phyloP scores from a whole-genome alignment of 345 rosid genomes.

The Lepidium didymum region DNA sequence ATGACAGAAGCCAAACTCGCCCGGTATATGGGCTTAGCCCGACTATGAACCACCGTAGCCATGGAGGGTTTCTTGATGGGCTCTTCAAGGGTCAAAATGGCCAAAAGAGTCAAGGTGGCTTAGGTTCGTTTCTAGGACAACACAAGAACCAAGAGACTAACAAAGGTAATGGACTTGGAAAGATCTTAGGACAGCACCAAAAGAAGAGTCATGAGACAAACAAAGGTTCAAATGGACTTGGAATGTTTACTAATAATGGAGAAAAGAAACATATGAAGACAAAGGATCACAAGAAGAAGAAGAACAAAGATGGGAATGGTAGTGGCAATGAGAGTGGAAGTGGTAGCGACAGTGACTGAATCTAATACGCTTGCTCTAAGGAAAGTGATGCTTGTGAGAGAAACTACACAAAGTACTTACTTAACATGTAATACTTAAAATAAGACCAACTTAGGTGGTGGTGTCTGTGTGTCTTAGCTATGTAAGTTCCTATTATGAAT shows the following conservation, averaged over 20 bases:
- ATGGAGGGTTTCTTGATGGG: conserved; percentile 24
- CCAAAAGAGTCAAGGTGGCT: background rate
- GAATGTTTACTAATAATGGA: conserved; percentile 24
- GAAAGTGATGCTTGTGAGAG: background rate
- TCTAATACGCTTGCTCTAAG: background rate
- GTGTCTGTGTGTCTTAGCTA: conserved; percentile 4
- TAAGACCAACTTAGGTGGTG: conserved; percentile 11
- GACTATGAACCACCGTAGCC: conserved; percentile 20
- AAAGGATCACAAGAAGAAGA: conserved; percentile 20
- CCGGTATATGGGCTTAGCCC: conserved; percentile 20
- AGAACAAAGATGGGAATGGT: conserved; percentile 14
- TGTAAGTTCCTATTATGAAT: conserved; percentile 8
- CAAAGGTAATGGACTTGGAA: conserved; percentile 12
- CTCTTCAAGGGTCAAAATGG: conserved; percentile 16
- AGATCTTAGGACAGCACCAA: conserved; percentile 19
- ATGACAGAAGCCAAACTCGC: background rate
- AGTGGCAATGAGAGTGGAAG: conserved; percentile 21
- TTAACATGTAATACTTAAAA: background rate
- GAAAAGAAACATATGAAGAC: conserved; percentile 15
- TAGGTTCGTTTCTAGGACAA: conserved; percentile 1
- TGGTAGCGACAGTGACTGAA: conserved; percentile 26
- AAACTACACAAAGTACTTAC: background rate
- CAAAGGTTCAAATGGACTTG: conserved; percentile 16
- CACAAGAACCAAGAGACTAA: conserved; percentile 12
- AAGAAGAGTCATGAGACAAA: conserved; percentile 19